A percentile compares a stretch with the other conserved stretches of the same genome.
Evolutionary conservation across 345 rosid genomes (phyloP).

Genomic region (Lepidium sativum): DNA sequence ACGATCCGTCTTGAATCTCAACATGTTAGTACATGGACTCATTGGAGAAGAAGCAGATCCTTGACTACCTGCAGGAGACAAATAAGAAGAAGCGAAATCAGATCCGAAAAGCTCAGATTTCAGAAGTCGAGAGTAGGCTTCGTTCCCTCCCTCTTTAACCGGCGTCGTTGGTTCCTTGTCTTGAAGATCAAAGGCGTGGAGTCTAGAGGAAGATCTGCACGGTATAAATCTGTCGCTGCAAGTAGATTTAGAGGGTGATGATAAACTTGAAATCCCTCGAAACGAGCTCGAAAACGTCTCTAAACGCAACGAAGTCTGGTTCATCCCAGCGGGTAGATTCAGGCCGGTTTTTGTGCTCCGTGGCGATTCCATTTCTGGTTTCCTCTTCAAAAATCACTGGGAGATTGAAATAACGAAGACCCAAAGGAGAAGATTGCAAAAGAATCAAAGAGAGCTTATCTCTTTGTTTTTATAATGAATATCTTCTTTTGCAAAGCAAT

Average conservation of each 20-base stretch:
- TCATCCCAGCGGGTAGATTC: slow-evolving; percentile 90
- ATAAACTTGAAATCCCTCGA: slow-evolving; percentile 55
- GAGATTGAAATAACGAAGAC: not conserved
- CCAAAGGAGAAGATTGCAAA: slow-evolving; percentile 3
- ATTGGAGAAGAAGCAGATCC: slow-evolving; percentile 51
- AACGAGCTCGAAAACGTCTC: slow-evolving; percentile 56
- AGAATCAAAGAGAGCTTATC: not conserved
- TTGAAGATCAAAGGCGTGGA: slow-evolving; percentile 72
- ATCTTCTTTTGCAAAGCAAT: not conserved
- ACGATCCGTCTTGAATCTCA: slow-evolving; percentile 76
- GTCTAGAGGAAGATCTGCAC: slow-evolving; percentile 89
- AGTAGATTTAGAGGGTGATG: slow-evolving; percentile 71
- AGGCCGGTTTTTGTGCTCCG: slow-evolving; percentile 60
- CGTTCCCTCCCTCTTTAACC: slow-evolving; percentile 88
- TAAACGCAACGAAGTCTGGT: slow-evolving; percentile 49
- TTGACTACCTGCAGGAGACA: slow-evolving; percentile 70
- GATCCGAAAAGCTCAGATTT: slow-evolving; percentile 88
- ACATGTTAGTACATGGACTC: slow-evolving; percentile 74
- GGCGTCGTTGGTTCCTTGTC: slow-evolving; percentile 60
- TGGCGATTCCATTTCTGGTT: slow-evolving; percentile 52
- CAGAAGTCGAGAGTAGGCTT: slow-evolving; percentile 63
- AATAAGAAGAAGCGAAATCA: slow-evolving; percentile 57
- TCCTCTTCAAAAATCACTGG: not conserved
- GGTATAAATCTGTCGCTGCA: slow-evolving; percentile 96
- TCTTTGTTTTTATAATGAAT: not conserved